Base-by-base conservation (phyloP, 2,329 filamentous ascomycete genomes). In the Lasiodiplodia citricola region DNA sequence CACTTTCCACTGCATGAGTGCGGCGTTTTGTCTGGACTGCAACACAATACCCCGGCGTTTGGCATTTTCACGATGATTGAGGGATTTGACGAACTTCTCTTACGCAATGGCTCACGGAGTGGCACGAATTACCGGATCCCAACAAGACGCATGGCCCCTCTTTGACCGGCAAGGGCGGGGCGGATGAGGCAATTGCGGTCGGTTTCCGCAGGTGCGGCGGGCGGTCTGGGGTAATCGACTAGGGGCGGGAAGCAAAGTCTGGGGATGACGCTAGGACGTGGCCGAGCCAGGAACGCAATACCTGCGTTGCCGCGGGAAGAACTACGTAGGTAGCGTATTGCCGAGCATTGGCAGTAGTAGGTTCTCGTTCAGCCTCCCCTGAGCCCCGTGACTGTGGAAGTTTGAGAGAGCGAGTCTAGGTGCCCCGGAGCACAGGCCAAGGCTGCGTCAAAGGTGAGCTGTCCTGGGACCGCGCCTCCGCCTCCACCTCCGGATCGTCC, bases 1-100 rank as follows among this genome's bases (percentile, higher is more conserved):
- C 63, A 66, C 58, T 28, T 63, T 28, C 41, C 23, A n/a, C 58
- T 63, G 41, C 58, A 63, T 63, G 57, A 62, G 47, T 58, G 56
- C 56, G 66, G 66, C 66, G 66, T 68, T 68, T 56, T 64, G 50
- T 62, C 55, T 50, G 52, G 58, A 57, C 38, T 65, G 67, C 58
- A 65, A 64, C 31, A 64, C 25, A 68, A 68, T 68, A 68, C 67
- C 67, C 67, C 51, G 67, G 67, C 67, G 67, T 68, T 68, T 47
- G 50, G 58, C 35, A 63, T 52, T 52, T 64, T 64, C 44, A 52
- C 60, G 21, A 52, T 63, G 60, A 47, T 38, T 64, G 60, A 64
- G 60, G 60, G 60, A 64, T 64, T 64, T 64, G n/a, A 52, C 51
- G 28, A 41, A 64, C 60, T 52, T 23, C 47, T 64, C 60, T 64